A percentile compares a stretch with the other conserved stretches of the same genome.
Conservation (phyloP, 2,329 filamentous ascomycete genomes). For the Annulohypoxylon truncatum region DNA sequence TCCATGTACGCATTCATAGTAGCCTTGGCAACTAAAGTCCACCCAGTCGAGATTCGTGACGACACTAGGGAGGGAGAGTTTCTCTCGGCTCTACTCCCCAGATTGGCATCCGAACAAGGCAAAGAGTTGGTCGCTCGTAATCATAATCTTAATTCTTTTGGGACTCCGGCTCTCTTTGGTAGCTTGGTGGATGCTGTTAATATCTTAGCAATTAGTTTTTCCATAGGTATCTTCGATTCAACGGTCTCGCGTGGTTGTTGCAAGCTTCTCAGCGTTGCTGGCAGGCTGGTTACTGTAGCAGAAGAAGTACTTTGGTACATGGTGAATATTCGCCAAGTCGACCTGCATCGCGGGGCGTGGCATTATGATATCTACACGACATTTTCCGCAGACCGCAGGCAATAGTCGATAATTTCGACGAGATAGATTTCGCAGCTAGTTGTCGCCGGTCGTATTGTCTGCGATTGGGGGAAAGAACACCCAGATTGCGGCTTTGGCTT, state of each 20-base stretch:
- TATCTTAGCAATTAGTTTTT: slow-evolving; percentile 30
- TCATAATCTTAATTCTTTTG: slow-evolving; percentile 37
- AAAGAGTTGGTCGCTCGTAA: slow-evolving; percentile 37
- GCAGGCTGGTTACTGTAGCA: neutral
- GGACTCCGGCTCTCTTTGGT: slow-evolving; percentile 12
- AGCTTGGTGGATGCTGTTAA: slow-evolving; percentile 26
- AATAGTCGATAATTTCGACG: slow-evolving; percentile 19
- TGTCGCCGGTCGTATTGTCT: slow-evolving; percentile 16
- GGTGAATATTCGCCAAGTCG: slow-evolving; percentile 14
- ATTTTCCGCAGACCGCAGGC: slow-evolving; percentile 19
- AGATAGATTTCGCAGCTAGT: slow-evolving; percentile 11
- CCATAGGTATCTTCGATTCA: slow-evolving; percentile 22
- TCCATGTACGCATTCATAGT: neutral
- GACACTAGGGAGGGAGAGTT: slow-evolving; percentile 23
- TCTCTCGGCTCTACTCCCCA: slow-evolving; percentile 40
- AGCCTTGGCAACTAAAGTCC: neutral
- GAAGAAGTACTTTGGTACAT: neutral
- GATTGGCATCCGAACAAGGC: slow-evolving; percentile 36
- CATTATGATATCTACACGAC: slow-evolving; percentile 25
- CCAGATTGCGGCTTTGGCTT: slow-evolving; percentile 5
- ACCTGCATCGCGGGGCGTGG: slow-evolving; percentile 21
- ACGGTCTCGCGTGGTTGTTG: slow-evolving; percentile 31
- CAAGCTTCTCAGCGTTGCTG: slow-evolving; percentile 24
- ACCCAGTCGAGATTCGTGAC: slow-evolving; percentile 10
- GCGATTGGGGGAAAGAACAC: slow-evolving; percentile 2